Base-by-base conservation (phyloP, 2,329 filamentous ascomycete species). In the Pseudocercospora crystallina region DNA sequence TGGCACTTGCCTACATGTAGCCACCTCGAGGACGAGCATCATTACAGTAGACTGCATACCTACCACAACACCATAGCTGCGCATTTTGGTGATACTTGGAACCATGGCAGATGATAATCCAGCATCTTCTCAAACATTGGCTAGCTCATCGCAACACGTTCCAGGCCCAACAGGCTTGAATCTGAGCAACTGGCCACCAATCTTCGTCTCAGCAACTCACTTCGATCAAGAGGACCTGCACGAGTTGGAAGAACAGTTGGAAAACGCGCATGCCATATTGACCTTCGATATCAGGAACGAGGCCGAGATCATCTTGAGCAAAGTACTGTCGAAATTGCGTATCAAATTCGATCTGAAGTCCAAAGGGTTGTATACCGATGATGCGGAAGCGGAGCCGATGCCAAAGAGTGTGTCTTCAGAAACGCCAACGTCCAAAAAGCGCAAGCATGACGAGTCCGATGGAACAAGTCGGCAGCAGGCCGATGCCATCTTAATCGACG, bases 331-430 rank as follows among this genome's bases (percentile, higher is more conserved):
- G 48, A 84, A 81, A 57, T 80, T 83, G 61, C 80, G 92, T 13
- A 89, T 89, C 1, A 76, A 81, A 40, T 84, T 95, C 61, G 92
- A 97, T 70, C 73, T 97, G 54, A 79, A 89, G 46, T 79, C 81
- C 5, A 79, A 82, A 39, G 84, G 83, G 11, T 60, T 96, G 2
- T 67, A 71, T 35, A 83, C 83, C 0, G 43, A 54, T n/a, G 58
- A 58, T 29, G 51, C 40, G 43, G 37, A 37, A 10, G 13, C 12
- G 31, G 39, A 35, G 8, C 34, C 20, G 31, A 40, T 38, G 15
- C 49, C 36, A 7, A 32, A 36, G 9, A 46, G 35, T 41, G 31
- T 20, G 14, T 43, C 35, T 49, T 32, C 10, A 29, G 36, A 38
- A 15, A 38, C 39, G 38, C 14, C 43, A 11, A 29, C 31, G 9